These are phyloP conservation scores for Phytophthora lateralis DNA, from an alignment of 352 stramenopile genomes.

Conservation along the genomic window DNA sequence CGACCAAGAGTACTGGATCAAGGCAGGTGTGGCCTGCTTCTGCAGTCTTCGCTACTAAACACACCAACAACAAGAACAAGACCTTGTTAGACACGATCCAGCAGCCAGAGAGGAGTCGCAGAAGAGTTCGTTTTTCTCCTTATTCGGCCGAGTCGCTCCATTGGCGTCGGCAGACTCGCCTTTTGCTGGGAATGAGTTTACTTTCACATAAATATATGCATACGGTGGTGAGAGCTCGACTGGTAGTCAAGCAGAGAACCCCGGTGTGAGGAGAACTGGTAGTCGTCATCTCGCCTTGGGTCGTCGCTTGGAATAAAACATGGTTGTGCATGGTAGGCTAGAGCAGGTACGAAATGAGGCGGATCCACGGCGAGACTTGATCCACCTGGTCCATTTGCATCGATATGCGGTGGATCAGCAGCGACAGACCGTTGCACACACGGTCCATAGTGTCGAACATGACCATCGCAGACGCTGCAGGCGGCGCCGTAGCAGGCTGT, in stretches of 20 bases:
- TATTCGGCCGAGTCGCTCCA: constrained; percentile 2
- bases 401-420: constrained; percentile 73
- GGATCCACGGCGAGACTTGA: constrained; percentile 57
- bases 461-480: constrained; percentile 41
- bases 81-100: not conserved
- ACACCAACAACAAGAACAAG: not conserved
- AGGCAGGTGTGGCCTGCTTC: constrained; percentile 95
- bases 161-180: not conserved
- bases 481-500: constrained; percentile 47
- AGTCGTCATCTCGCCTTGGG: constrained; percentile 1
- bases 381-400: constrained; percentile 63
- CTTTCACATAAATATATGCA: constrained; percentile 48
- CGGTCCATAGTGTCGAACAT: constrained; percentile 61
- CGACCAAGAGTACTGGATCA: constrained; percentile 96
- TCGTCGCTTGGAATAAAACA: constrained; percentile 23
- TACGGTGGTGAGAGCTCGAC: constrained; percentile 9
- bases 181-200: constrained; percentile 14
- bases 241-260: not conserved
- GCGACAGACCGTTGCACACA: constrained; percentile 61
- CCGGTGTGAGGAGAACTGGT: not conserved
- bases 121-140: constrained; percentile 17
- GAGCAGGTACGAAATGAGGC: constrained; percentile 61
- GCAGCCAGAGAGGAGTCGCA: not conserved
- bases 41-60: constrained; percentile 92
- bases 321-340: constrained; percentile 22